Percentiles rank a stretch among this genome's conserved stretches.
phyloP scores from a whole-genome alignment of 768 basidiomycete species.

The Serendipita vermifera region DNA sequence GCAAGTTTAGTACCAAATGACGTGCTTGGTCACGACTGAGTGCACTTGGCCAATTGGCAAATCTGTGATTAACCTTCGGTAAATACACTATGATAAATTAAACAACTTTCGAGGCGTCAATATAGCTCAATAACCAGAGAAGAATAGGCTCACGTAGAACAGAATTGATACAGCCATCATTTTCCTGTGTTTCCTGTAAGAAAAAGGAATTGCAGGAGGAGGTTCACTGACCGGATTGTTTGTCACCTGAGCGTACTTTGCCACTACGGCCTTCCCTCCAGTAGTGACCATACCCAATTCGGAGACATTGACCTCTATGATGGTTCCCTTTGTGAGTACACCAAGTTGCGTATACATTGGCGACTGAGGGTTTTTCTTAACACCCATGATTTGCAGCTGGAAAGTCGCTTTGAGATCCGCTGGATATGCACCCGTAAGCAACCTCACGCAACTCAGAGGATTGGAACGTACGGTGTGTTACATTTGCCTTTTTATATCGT shows the following conservation, averaged over 20 bases:
- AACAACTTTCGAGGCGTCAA: not conserved
- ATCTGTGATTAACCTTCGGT: too few species aligned
- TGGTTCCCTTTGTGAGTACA: conserved; percentile 95
- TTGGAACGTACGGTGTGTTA: conserved; percentile 78
- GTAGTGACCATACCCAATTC: conserved; percentile 96
- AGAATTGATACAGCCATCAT: conserved; percentile 92
- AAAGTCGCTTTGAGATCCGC: conserved; percentile 97
- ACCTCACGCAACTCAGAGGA: not conserved
- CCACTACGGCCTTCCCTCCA: conserved; percentile 60
- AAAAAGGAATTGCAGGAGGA: too few species aligned
- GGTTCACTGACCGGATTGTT: conserved; percentile 51
- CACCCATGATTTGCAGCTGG: conserved; percentile 92
- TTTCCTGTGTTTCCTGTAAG: too few species aligned
- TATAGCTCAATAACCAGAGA: not conserved
- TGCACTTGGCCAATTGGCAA: not conserved
- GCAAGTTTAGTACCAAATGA: not conserved
- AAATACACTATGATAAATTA: conserved; percentile 2
- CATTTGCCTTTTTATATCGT: conserved; percentile 95
- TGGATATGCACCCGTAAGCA: conserved; percentile 23
- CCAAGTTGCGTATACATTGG: conserved; percentile 96
- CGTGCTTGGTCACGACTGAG: not conserved
- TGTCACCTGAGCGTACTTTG: conserved; percentile 83
- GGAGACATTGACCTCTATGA: conserved; percentile 98
- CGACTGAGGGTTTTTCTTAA: conserved; percentile 99
- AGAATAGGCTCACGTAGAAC: conserved; percentile 58